These are phyloP conservation scores for Wickerhamiella kazuoi DNA, from an alignment of 805 yeast genomes.

Conservation along the genomic window DNA sequence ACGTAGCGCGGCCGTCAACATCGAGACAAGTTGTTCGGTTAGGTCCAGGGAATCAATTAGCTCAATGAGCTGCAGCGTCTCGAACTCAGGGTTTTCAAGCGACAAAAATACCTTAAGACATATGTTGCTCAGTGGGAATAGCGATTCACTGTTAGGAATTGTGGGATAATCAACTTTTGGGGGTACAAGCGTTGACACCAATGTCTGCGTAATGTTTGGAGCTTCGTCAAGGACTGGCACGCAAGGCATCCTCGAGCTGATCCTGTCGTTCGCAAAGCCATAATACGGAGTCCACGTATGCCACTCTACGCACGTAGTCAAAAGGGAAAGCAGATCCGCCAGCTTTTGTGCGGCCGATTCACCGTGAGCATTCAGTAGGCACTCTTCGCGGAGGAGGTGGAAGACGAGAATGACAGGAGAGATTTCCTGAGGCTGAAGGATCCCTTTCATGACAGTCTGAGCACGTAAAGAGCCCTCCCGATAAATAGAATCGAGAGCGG, in stretches of 20 bases:
- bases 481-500: background rate
- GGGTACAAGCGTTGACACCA: slow-evolving; percentile 15
- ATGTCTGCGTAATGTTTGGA: slow-evolving; percentile 33
- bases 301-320: slow-evolving; percentile 54
- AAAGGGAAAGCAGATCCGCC: slow-evolving; percentile 39
- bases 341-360: slow-evolving; percentile 24
- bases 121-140: background rate
- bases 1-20: background rate
- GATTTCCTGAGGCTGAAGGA: slow-evolving; percentile 8
- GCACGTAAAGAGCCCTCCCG: background rate
- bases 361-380: slow-evolving; percentile 36
- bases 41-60: background rate
- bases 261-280: slow-evolving; percentile 3
- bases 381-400: slow-evolving; percentile 66
- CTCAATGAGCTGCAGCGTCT: background rate
- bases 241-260: background rate
- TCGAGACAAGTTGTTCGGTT: background rate
- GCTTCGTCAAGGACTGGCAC: slow-evolving; percentile 24
- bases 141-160: background rate
- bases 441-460: background rate
- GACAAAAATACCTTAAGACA: background rate
- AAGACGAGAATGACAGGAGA: slow-evolving; percentile 40
- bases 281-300: slow-evolving; percentile 51
- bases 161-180: background rate
- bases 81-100: background rate